These are phyloP conservation scores for Penicillium sp. DNA, from an alignment of 2,329 filamentous ascomycete species.

Conservation along the genomic window DNA sequence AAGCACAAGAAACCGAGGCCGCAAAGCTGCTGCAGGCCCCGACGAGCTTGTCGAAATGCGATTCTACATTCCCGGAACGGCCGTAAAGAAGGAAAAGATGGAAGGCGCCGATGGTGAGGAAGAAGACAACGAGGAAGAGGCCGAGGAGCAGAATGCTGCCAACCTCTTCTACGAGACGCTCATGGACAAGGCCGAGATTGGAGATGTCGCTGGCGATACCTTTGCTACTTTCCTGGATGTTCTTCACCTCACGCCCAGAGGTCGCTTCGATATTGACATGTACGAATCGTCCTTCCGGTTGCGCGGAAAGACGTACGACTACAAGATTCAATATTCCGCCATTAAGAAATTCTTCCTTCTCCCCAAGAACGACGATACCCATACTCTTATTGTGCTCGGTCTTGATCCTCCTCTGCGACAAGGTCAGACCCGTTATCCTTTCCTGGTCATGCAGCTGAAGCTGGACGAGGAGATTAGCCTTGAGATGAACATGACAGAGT, in stretches of 20 bases:
- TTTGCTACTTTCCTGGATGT: constrained; percentile 97
- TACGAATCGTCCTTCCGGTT: constrained; percentile 97
- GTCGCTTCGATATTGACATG: constrained; percentile 99
- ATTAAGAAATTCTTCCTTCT: constrained; percentile 99
- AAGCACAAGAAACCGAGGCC: constrained; percentile 68
- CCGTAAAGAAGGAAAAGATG: constrained; percentile 66
- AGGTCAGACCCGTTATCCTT: constrained; percentile 95
- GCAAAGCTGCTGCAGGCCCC: constrained; percentile 81
- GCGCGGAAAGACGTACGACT: constrained; percentile 98
- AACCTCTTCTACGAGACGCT: constrained; percentile 97
- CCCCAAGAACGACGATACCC: constrained; percentile 96
- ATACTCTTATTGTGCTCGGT: constrained; percentile 91
- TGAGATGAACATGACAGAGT: constrained; percentile 90
- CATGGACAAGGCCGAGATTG: constrained; percentile 98
- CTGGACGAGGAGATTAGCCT: constrained; percentile 95
- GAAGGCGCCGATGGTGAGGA: constrained; percentile 60
- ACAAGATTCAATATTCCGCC: constrained; percentile 97
- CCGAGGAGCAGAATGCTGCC: constrained; percentile 88
- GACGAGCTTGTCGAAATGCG: constrained; percentile 98
- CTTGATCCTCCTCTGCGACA: constrained; percentile 92
- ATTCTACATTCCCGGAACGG: constrained; percentile 93
- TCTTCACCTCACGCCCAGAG: constrained; percentile 94
- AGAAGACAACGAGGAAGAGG: constrained; percentile 69
- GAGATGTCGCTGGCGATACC: constrained; percentile 96
- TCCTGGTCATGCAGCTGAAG: constrained; percentile 99